Conservation (phyloP, 2,329 filamentous ascomycete species). For the Lasiodiplodia sp. region DNA sequence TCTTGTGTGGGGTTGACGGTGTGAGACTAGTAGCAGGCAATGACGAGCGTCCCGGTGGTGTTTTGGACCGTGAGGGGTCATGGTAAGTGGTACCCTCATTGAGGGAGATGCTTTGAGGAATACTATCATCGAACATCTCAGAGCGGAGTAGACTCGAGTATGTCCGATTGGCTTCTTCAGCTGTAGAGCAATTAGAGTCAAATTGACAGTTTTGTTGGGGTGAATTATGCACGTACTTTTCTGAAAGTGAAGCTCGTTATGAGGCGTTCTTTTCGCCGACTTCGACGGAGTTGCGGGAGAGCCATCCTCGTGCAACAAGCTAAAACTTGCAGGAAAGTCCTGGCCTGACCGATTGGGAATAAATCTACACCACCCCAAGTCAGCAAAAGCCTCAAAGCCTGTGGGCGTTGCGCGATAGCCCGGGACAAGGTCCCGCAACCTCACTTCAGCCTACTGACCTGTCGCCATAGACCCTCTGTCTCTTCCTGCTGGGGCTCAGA, state of each 20-base stretch:
- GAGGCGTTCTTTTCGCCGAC: slow-evolving; percentile 81
- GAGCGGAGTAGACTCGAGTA: slow-evolving; percentile 87
- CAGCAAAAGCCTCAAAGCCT: slow-evolving; percentile 17
- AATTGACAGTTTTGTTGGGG: background rate
- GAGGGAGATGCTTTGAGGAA: slow-evolving; percentile 79
- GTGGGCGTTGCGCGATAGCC: background rate
- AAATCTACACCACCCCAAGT: slow-evolving; percentile 66
- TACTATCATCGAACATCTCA: slow-evolving; percentile 89
- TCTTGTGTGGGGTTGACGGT: slow-evolving; percentile 96
- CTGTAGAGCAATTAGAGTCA: slow-evolving; percentile 52
- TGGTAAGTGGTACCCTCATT: slow-evolving; percentile 61
- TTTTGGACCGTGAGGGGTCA: slow-evolving; percentile 77
- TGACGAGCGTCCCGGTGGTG: slow-evolving; percentile 75
- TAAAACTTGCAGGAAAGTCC: slow-evolving; percentile 92
- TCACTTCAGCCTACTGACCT: slow-evolving; percentile 42
- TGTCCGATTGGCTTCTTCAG: slow-evolving; percentile 92
- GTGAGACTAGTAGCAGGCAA: slow-evolving; percentile 78
- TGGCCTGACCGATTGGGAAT: slow-evolving; percentile 94
- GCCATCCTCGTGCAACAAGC: slow-evolving; percentile 86
- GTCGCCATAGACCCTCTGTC: slow-evolving; percentile 70
- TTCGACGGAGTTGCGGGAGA: slow-evolving; percentile 91
- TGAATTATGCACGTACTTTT: slow-evolving; percentile 61
- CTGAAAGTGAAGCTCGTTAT: slow-evolving; percentile 93
- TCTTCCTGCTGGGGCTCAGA: slow-evolving; percentile 72
- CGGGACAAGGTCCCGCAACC: background rate